These are phyloP conservation scores for Laburnicola sp. DNA, from an alignment of 2,329 filamentous ascomycete species.

Conservation along the genomic window DNA sequence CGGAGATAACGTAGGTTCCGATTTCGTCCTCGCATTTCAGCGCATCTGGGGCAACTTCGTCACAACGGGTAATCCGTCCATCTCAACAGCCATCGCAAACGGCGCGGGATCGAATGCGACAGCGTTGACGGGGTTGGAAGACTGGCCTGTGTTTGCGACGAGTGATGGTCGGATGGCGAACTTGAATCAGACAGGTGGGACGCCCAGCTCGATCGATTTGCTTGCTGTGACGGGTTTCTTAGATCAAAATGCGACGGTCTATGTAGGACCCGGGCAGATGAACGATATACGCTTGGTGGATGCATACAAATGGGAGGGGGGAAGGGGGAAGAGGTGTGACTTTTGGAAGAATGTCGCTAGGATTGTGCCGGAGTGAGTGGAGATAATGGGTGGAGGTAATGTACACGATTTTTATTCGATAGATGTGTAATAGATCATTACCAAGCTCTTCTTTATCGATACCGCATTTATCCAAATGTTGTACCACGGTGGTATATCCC, in stretches of 20 bases:
- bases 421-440: background rate
- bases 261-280: slow-evolving; percentile 36
- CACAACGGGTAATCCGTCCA: slow-evolving; percentile 28
- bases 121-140: slow-evolving; percentile 21
- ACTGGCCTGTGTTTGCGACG: slow-evolving; percentile 34
- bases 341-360: slow-evolving; percentile 35
- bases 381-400: too few species aligned
- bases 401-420: too few species aligned
- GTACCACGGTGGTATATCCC: too few species aligned
- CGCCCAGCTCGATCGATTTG: slow-evolving; percentile 13
- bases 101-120: slow-evolving; percentile 28
- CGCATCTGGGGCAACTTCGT: slow-evolving; percentile 42
- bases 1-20: slow-evolving; percentile 21
- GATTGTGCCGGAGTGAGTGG: slow-evolving; percentile 31
- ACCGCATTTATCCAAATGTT: background rate
- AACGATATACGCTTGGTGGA: slow-evolving; percentile 35
- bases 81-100: slow-evolving; percentile 33
- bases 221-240: slow-evolving; percentile 31
- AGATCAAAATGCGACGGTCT: slow-evolving; percentile 32
- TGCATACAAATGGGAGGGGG: slow-evolving; percentile 37
- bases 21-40: slow-evolving; percentile 39
- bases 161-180: slow-evolving; percentile 26
- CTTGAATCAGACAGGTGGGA: slow-evolving; percentile 37
- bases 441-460: too few species aligned
- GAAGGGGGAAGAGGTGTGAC: slow-evolving; percentile 34